phyloP scores from a whole-genome alignment of 768 basidiomycete genomes.

The Daedaleopsis sinensis region DNA sequence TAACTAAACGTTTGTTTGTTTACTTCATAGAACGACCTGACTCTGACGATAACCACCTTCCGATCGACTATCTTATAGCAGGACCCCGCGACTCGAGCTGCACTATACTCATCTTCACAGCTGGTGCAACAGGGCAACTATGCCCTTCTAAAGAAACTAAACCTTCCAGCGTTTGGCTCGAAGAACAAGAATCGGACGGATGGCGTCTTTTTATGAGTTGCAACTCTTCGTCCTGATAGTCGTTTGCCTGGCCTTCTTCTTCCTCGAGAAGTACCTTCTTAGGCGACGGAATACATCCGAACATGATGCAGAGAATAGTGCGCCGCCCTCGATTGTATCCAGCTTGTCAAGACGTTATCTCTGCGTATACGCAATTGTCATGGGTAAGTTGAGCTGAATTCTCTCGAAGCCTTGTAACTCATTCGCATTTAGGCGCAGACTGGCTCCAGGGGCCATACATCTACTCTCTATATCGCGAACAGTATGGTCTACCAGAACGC shows the following conservation, averaged over 20 bases:
- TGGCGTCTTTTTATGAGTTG: constrained; percentile 30
- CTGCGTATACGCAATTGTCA: constrained; percentile 70
- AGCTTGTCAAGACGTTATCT: constrained; percentile 53
- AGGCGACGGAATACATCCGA: constrained; percentile 9
- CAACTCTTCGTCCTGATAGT: constrained; percentile 29
- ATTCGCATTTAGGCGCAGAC: not conserved
- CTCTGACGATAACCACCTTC: not conserved
- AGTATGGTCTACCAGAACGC: constrained; percentile 63
- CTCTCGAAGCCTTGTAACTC: not conserved
- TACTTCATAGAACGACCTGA: not conserved
- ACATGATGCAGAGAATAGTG: not conserved
- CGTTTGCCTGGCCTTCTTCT: constrained; percentile 21
- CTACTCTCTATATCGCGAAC: not conserved
- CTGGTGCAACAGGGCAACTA: no score
- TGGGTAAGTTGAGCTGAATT: constrained; percentile 53
- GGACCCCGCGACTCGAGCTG: no score
- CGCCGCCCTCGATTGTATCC: constrained; percentile 1
- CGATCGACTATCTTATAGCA: not conserved
- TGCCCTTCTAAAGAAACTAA: no score
- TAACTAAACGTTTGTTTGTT: not conserved
- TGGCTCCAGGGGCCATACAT: not conserved
- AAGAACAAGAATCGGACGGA: no score
- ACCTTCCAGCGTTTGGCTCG: no score
- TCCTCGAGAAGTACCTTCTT: constrained; percentile 27
- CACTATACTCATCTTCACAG: no score